Conservation (phyloP, 805 yeast genomes). For the Starmerella apis region DNA sequence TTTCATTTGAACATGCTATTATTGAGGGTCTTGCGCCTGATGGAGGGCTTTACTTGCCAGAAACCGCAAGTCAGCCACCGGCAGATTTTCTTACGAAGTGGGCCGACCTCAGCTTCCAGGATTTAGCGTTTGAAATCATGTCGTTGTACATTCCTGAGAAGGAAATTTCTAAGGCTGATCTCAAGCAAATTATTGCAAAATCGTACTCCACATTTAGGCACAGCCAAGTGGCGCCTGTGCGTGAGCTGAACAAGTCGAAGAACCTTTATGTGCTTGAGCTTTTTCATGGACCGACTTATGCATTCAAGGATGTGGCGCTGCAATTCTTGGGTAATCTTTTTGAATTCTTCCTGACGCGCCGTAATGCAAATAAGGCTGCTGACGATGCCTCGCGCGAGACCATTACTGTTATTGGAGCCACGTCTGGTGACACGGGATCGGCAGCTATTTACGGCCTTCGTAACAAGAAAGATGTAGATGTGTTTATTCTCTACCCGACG, state of each 20-base stretch:
- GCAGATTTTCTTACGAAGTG: constrained; percentile 50
- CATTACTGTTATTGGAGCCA: constrained; percentile 96
- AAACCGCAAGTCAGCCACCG: constrained; percentile 60
- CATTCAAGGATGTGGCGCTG: constrained; percentile 96
- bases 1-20: constrained; percentile 35
- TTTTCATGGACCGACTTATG: constrained; percentile 98
- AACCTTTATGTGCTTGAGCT: constrained; percentile 72
- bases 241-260: constrained; percentile 44
- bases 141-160: constrained; percentile 58
- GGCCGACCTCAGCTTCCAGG: constrained; percentile 68
- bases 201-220: constrained; percentile 89
- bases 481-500: constrained; percentile 90
- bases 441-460: constrained; percentile 98
- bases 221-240: constrained; percentile 77
- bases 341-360: constrained; percentile 77
- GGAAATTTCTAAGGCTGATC: constrained; percentile 66
- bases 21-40: constrained; percentile 81
- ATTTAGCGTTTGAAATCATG: constrained; percentile 78
- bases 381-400: constrained; percentile 52
- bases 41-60: constrained; percentile 91
- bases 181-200: constrained; percentile 48
- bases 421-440: constrained; percentile 97
- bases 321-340: constrained; percentile 96
- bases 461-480: constrained; percentile 95
- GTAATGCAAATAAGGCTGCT: constrained; percentile 43